These are phyloP conservation scores for Middelhovenomyces tepae DNA, from an alignment of 805 yeast genomes.

Conservation along the genomic window DNA sequence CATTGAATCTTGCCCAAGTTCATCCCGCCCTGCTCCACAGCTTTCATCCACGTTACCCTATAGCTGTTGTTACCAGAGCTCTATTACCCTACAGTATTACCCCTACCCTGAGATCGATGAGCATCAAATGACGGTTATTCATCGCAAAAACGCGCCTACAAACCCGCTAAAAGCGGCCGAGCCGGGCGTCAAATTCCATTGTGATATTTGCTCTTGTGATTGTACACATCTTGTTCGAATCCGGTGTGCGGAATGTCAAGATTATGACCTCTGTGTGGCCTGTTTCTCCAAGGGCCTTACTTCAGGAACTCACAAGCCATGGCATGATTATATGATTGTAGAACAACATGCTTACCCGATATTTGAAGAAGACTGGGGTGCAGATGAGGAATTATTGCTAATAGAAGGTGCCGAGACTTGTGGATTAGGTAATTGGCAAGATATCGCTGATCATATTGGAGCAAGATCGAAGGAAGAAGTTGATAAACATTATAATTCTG, in stretches of 20 bases:
- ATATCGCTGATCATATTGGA: slow-evolving; percentile 93
- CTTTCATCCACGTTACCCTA: background rate
- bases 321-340: slow-evolving; percentile 83
- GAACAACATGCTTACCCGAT: slow-evolving; percentile 96
- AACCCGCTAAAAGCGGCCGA: slow-evolving; percentile 26
- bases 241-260: slow-evolving; percentile 84
- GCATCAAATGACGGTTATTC: slow-evolving; percentile 30
- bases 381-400: slow-evolving; percentile 86
- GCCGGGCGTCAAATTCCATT: slow-evolving; percentile 34
- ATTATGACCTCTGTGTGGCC: slow-evolving; percentile 95
- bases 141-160: slow-evolving; percentile 27
- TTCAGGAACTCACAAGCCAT: slow-evolving; percentile 84
- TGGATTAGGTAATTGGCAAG: slow-evolving; percentile 97
- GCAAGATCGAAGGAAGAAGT: slow-evolving; percentile 89
- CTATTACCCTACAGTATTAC: too few species aligned
- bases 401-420: slow-evolving; percentile 86
- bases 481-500: slow-evolving; percentile 64
- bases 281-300: slow-evolving; percentile 82
- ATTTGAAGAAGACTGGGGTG: slow-evolving; percentile 90
- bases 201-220: slow-evolving; percentile 95
- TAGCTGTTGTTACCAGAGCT: background rate
- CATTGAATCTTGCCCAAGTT: too few species aligned
- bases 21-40: too few species aligned
- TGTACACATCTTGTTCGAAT: slow-evolving; percentile 88
- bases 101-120: slow-evolving; percentile 1